Evolutionary conservation across 179 eudicot species (phyloP).

Genomic region (Pouteria campechiana): DNA sequence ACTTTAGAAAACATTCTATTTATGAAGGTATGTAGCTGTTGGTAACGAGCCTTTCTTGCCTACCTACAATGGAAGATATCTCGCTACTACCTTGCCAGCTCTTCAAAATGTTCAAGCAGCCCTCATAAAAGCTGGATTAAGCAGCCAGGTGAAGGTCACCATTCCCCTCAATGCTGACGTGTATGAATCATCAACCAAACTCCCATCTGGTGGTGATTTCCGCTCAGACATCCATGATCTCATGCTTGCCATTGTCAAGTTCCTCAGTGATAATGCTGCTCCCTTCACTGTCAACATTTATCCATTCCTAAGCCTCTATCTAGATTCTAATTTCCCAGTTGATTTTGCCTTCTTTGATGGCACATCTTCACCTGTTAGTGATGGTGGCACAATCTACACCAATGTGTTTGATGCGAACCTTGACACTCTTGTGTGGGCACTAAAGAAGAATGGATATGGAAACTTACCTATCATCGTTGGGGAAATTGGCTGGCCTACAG

Average conservation of each 20-base stretch:
- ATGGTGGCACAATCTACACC: slow-evolving; percentile 47
- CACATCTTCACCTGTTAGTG: slow-evolving; percentile 38
- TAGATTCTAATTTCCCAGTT: slow-evolving; percentile 49
- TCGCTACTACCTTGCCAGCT: slow-evolving; percentile 64
- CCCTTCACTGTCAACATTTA: slow-evolving; percentile 82
- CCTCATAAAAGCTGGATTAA: slow-evolving; percentile 42
- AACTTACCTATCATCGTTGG: slow-evolving; percentile 65
- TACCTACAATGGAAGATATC: slow-evolving; percentile 62
- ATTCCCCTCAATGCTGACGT: slow-evolving; percentile 68
- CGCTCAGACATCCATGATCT: slow-evolving; percentile 46
- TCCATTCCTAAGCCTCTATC: slow-evolving; percentile 79
- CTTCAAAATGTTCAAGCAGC: slow-evolving; percentile 65
- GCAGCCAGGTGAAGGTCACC: slow-evolving; percentile 52
- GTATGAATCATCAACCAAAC: slow-evolving; percentile 24
- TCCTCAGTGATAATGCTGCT: slow-evolving; percentile 38
- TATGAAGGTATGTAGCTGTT: slow-evolving; percentile 71
- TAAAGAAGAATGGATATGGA: slow-evolving; percentile 56
- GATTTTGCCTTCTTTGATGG: slow-evolving; percentile 85
- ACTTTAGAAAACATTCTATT: background rate
- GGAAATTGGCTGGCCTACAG: slow-evolving; percentile 89
- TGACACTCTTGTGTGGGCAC: slow-evolving; percentile 82
- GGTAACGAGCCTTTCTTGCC: slow-evolving; percentile 77
- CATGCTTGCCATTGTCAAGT: slow-evolving; percentile 48
- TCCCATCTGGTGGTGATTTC: slow-evolving; percentile 72
- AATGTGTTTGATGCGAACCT: slow-evolving; percentile 84